Conservation (phyloP, 2,329 filamentous ascomycete species). For the Stemphylium lycopersici region DNA sequence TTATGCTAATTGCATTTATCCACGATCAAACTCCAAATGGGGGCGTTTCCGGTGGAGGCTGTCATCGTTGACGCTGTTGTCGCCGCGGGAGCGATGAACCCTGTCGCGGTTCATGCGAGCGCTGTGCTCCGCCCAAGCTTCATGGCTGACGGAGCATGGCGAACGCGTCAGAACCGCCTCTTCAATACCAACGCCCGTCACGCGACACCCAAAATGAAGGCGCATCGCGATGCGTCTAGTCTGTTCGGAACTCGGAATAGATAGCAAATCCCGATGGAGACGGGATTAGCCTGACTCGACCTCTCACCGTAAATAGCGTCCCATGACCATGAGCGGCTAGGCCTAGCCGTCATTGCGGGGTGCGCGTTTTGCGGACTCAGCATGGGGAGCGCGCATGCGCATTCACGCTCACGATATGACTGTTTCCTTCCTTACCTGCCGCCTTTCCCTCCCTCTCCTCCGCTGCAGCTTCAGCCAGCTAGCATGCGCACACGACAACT, state of each 20-base stretch:
- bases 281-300: constrained; percentile 5
- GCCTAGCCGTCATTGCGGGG: constrained; percentile 26
- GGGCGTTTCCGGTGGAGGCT: too few species aligned
- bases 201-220: neutral
- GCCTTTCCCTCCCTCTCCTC: neutral
- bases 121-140: constrained; percentile 4
- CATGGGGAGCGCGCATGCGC: constrained; percentile 4
- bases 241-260: constrained; percentile 8
- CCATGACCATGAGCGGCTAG: constrained; percentile 15
- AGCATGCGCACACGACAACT: constrained; percentile 15
- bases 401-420: constrained; percentile 2
- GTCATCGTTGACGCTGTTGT: too few species aligned
- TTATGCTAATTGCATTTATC: too few species aligned
- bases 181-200: neutral
- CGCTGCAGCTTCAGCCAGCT: neutral
- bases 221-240: neutral
- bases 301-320: constrained; percentile 13
- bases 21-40: too few species aligned
- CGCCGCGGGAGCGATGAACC: neutral
- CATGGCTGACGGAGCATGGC: neutral
- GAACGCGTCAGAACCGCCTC: neutral
- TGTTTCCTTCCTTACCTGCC: neutral
- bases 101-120: neutral
- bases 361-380: constrained; percentile 15
- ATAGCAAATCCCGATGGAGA: neutral